Evolutionary conservation across 768 basidiomycete genomes (phyloP).

Genomic region (Lanmaoa rubissima): DNA sequence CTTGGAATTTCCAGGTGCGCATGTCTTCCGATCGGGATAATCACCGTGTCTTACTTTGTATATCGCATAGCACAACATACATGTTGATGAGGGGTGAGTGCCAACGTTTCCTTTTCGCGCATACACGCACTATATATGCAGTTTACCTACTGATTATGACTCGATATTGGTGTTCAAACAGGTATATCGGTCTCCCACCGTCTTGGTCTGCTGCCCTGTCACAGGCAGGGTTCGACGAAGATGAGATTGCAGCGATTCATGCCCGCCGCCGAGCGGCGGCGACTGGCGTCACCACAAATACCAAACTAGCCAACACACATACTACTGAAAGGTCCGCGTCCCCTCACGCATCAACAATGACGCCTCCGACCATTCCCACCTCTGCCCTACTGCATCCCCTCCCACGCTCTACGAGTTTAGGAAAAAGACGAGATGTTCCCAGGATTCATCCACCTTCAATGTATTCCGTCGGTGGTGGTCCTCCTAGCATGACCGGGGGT

Average conservation of each 20-base stretch:
- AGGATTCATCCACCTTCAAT: constrained; percentile 13
- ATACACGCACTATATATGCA: not conserved
- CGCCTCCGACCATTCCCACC: constrained; percentile 19
- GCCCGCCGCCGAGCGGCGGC: constrained; percentile 32
- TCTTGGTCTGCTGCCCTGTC: constrained; percentile 67
- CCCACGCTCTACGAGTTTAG: constrained; percentile 28
- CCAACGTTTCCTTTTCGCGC: not conserved
- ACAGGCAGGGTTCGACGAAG: constrained; percentile 62
- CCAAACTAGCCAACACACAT: constrained; percentile 8
- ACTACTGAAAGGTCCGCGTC: constrained; percentile 11
- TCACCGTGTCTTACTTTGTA: not conserved
- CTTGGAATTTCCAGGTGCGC: constrained; percentile 73
- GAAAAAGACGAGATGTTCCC: constrained; percentile 5
- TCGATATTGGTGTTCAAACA: constrained; percentile 20
- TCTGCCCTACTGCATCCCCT: constrained; percentile 15
- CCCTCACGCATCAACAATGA: constrained; percentile 7
- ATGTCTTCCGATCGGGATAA: not conserved
- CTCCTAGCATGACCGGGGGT: not conserved
- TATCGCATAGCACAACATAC: constrained; percentile 63
- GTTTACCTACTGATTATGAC: not conserved
- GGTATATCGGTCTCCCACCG: constrained; percentile 66
- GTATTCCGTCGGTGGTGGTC: constrained; percentile 3
- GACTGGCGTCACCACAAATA: not conserved
- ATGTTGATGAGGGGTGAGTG: constrained; percentile 72
- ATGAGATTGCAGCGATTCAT: constrained; percentile 64